Evolutionary conservation across 345 rosid species (phyloP).

Genomic region (Euphorbia lathyris): DNA sequence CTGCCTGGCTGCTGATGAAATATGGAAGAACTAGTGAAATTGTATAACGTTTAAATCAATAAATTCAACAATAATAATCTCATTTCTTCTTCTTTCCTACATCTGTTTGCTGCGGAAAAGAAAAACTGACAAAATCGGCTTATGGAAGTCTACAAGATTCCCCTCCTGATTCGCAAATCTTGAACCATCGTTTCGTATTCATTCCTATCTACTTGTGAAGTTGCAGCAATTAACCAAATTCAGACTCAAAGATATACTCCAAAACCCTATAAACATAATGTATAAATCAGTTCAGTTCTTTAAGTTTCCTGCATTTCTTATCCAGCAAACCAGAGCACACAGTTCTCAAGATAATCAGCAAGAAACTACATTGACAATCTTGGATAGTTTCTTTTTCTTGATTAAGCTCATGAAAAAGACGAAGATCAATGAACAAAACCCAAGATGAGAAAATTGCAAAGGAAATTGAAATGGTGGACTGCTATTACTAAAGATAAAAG

Average conservation of each 20-base stretch:
- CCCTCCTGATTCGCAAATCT: no score
- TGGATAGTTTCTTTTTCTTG: neutral
- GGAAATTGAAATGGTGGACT: neutral
- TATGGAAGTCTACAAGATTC: no score
- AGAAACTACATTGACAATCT: neutral
- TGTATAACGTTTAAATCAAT: neutral
- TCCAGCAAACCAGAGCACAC: constrained; percentile 19
- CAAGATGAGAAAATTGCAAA: neutral
- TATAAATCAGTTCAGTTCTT: neutral
- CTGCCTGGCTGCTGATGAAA: neutral
- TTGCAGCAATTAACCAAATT: neutral
- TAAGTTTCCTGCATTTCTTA: neutral
- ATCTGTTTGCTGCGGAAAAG: neutral
- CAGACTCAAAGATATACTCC: neutral
- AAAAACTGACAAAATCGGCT: neutral
- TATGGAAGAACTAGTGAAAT: neutral
- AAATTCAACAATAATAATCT: neutral
- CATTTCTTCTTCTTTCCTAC: neutral
- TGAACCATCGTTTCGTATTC: no score
- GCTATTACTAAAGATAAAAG: neutral
- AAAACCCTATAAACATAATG: neutral
- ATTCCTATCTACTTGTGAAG: neutral
- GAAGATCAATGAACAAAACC: neutral
- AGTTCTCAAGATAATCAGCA: neutral
- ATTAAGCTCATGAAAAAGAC: neutral